phyloP scores from a whole-genome alignment of 1,139 yeast genomes.

The Dujonia santamariae region DNA sequence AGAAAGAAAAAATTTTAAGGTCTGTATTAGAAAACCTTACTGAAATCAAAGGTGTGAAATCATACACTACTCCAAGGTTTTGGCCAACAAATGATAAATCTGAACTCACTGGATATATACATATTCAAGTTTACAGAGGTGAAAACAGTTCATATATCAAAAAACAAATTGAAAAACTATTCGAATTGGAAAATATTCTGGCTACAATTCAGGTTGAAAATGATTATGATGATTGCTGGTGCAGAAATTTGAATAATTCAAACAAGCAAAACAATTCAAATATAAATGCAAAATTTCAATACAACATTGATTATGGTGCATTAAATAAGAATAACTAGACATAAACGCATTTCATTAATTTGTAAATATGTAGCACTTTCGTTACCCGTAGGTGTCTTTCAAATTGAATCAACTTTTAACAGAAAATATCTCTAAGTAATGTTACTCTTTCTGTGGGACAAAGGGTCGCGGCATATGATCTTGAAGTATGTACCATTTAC shows the following conservation, averaged over 20 bases:
- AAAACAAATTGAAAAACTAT: constrained; percentile 54
- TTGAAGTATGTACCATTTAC: too few species aligned
- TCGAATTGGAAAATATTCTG: constrained; percentile 31
- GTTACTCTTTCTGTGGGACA: too few species aligned
- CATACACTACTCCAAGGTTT: constrained; percentile 85
- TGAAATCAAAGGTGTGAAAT: constrained; percentile 72
- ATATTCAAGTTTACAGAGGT: constrained; percentile 65
- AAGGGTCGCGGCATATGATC: too few species aligned
- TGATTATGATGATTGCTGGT: constrained; percentile 61
- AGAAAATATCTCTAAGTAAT: too few species aligned
- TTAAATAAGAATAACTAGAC: too few species aligned
- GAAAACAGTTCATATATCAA: constrained; percentile 63
- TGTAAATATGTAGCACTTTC: too few species aligned
- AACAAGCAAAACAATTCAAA: too few species aligned
- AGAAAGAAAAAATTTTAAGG: constrained; percentile 57
- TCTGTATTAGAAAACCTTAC: constrained; percentile 65
- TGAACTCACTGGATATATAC: constrained; percentile 55
- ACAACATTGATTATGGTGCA: too few species aligned
- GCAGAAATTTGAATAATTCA: constrained; percentile 24
- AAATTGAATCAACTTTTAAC: too few species aligned
- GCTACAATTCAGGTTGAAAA: constrained; percentile 62
- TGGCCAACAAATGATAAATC: constrained; percentile 66
- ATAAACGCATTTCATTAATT: too few species aligned
- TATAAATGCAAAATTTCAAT: too few species aligned
- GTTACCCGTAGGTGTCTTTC: too few species aligned